A percentile compares a stretch with the other conserved stretches of the same genome.
Conservation (phyloP, 805 yeast genomes). For the Sugiyamaella americana region DNA sequence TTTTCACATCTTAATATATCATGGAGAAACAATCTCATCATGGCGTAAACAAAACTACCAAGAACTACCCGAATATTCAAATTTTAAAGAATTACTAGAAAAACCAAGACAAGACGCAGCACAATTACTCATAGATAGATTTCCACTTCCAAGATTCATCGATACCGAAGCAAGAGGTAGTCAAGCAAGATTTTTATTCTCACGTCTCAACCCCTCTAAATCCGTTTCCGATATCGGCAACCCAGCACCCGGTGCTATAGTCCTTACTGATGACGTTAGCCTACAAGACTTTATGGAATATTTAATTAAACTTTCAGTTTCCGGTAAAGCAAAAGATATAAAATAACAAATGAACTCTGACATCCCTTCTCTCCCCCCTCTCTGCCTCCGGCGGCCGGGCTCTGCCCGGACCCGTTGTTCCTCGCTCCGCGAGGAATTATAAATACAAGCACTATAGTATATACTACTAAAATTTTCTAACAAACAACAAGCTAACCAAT, state of each 20-base stretch:
- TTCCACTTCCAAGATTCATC: slow-evolving; percentile 91
- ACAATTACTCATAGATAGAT: slow-evolving; percentile 77
- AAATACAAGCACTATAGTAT: too few relatives aligned
- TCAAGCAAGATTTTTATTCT: slow-evolving; percentile 88
- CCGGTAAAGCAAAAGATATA: slow-evolving; percentile 10
- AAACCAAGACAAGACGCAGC: slow-evolving; percentile 88
- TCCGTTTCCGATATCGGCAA: slow-evolving; percentile 47
- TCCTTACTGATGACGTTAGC: slow-evolving; percentile 88
- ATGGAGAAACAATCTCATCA: slow-evolving; percentile 84
- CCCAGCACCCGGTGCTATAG: slow-evolving; percentile 45
- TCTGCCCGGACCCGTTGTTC: too few relatives aligned
- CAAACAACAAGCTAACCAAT: too few relatives aligned
- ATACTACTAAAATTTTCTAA: too few relatives aligned
- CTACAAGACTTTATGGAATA: slow-evolving; percentile 88
- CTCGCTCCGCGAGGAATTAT: too few relatives aligned
- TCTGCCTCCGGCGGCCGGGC: too few relatives aligned
- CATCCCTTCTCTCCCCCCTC: too few relatives aligned
- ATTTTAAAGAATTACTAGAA: slow-evolving; percentile 73
- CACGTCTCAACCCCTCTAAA: slow-evolving; percentile 86
- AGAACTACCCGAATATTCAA: slow-evolving; percentile 75
- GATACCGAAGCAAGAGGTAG: slow-evolving; percentile 96
- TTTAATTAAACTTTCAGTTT: slow-evolving; percentile 75
- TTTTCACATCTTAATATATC: slow-evolving; percentile 87
- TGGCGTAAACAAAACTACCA: slow-evolving; percentile 93
- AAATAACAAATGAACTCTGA: slow-evolving; percentile 3